These are phyloP conservation scores for Venturia carpophila DNA, from an alignment of 2,329 filamentous ascomycete species.

Conservation along the genomic window DNA sequence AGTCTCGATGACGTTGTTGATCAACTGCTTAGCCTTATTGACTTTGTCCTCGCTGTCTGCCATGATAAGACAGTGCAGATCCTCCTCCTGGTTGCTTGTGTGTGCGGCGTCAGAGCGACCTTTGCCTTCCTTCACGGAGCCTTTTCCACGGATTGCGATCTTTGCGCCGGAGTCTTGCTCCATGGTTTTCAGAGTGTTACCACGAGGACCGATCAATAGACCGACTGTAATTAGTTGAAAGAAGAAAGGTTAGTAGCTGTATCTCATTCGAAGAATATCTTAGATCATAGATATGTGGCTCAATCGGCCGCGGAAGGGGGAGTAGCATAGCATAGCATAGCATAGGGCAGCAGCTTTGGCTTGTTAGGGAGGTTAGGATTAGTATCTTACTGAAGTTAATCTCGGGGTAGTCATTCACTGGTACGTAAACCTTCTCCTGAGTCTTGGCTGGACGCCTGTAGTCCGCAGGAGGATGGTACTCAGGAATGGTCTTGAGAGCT, in stretches of 20 bases:
- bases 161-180: constrained; percentile 94
- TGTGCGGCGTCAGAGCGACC: constrained; percentile 97
- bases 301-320: constrained; percentile 18
- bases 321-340: no score
- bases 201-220: constrained; percentile 99
- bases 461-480: constrained; percentile 97
- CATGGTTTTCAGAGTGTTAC: constrained; percentile 99
- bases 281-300: constrained; percentile 26
- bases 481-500: constrained; percentile 98
- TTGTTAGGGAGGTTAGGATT: constrained; percentile 62
- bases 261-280: constrained; percentile 3
- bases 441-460: constrained; percentile 99
- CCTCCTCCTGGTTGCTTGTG: constrained; percentile 99
- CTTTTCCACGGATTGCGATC: constrained; percentile 98
- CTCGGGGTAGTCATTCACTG: constrained; percentile 99
- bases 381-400: constrained; percentile 99
- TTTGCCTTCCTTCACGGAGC: constrained; percentile 99
- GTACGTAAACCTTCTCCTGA: constrained; percentile 99
- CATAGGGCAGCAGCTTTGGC: constrained; percentile 15
- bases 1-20: constrained; percentile 98
- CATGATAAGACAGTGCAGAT: constrained; percentile 98
- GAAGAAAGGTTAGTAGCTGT: constrained; percentile 78
- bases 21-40: constrained; percentile 96
- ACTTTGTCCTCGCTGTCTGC: constrained; percentile 99
- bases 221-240: constrained; percentile 83